Evolutionary conservation across 164 flowering plant species (phyloP).

Genomic region (Cinnamomum chago): DNA sequence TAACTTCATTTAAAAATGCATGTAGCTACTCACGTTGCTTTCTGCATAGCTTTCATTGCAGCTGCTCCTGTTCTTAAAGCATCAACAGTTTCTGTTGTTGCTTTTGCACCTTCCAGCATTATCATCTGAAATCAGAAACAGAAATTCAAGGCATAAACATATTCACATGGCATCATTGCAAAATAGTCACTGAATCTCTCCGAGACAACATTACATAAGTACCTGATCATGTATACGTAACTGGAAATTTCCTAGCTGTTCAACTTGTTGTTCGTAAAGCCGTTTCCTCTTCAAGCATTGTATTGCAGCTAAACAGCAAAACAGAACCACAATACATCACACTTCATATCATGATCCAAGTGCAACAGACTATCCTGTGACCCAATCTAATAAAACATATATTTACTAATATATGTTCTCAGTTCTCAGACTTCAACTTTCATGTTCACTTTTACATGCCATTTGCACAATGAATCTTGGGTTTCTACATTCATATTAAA

Average conservation of each 20-base stretch:
- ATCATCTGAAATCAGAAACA: conserved; percentile 27
- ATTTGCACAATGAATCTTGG: no score
- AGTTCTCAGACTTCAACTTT: no score
- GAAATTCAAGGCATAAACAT: background rate
- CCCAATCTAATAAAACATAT: no score
- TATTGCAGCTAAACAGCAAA: conserved; percentile 31
- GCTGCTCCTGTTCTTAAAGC: conserved; percentile 45
- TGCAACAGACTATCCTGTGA: background rate
- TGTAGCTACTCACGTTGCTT: conserved; percentile 35
- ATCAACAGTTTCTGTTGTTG: conserved; percentile 46
- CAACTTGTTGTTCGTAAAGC: conserved; percentile 38
- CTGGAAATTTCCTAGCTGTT: conserved; percentile 44
- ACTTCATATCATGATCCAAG: background rate
- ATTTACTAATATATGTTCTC: no score
- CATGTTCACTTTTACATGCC: no score
- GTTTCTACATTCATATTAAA: no score
- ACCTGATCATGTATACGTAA: conserved; percentile 47
- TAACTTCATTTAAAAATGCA: background rate
- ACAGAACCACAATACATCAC: background rate
- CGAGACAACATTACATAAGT: background rate
- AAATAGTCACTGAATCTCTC: no score
- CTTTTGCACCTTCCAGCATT: conserved; percentile 46
- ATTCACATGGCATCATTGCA: background rate
- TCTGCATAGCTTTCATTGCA: conserved; percentile 50
- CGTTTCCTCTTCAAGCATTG: conserved; percentile 43